phyloP scores from a whole-genome alignment of 495 filamentous ascomycete genomes.

The Penicillium salamii region DNA sequence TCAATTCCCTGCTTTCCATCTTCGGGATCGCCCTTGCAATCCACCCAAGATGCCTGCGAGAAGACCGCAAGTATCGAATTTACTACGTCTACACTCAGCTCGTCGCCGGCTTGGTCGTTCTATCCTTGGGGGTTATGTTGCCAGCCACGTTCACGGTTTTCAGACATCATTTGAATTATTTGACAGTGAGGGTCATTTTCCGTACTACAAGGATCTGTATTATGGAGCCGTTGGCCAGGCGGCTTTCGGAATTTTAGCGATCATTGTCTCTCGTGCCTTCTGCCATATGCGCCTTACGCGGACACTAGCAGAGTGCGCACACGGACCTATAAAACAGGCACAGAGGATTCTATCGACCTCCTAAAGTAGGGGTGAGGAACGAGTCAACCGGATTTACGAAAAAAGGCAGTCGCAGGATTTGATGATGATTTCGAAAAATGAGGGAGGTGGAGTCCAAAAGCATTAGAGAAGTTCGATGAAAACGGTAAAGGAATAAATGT shows the following conservation, averaged over 20 bases:
- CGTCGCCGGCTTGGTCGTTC: not conserved
- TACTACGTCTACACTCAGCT: not conserved
- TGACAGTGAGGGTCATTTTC: not conserved
- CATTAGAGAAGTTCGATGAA: too few species aligned
- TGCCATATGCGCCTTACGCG: not conserved
- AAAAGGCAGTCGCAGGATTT: not conserved
- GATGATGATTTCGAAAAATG: not conserved
- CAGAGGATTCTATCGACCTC: not conserved
- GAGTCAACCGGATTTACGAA: not conserved
- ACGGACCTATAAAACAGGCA: not conserved
- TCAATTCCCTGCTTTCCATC: too few species aligned
- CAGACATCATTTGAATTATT: too few species aligned
- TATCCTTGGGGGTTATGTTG: not conserved
- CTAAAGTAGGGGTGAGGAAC: too few species aligned
- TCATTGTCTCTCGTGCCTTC: not conserved
- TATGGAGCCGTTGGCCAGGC: conserved; percentile 4
- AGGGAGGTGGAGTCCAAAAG: too few species aligned
- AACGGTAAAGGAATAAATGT: not conserved
- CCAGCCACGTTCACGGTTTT: conserved; percentile 6
- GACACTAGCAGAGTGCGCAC: not conserved
- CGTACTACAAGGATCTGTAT: conserved; percentile 9
- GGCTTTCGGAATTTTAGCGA: conserved; percentile 2
- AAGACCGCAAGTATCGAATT: too few species aligned
- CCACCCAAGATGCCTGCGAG: not conserved
- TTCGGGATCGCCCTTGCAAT: not conserved